Evolutionary conservation across 352 stramenopile species (phyloP).

Genomic region (Globisporangium cederbergense): DNA sequence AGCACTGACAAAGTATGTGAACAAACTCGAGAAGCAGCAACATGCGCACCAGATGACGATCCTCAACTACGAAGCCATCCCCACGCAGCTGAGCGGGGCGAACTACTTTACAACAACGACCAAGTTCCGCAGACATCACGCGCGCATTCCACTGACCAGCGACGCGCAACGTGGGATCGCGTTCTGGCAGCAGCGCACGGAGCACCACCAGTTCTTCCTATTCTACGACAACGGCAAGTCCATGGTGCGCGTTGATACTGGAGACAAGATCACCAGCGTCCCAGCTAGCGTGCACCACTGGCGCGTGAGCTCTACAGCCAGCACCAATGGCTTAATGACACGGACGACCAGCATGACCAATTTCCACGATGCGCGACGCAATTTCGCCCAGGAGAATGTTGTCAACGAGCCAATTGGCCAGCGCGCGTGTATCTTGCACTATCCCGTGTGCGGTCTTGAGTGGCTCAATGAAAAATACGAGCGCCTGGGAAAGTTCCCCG

Average conservation of each 20-base stretch:
- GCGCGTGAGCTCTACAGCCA: slow-evolving; percentile 1
- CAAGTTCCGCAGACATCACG: slow-evolving; percentile 27
- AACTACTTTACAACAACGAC: slow-evolving; percentile 30
- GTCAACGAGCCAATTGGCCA: neutral
- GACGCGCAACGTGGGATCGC: slow-evolving; percentile 18
- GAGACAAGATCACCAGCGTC: neutral
- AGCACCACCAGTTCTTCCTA: slow-evolving; percentile 33
- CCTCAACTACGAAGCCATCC: slow-evolving; percentile 34
- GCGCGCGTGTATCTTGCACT: slow-evolving; percentile 29
- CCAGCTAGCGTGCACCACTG: slow-evolving; percentile 40
- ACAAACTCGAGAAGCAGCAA: slow-evolving; percentile 7
- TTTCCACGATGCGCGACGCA: slow-evolving; percentile 30
- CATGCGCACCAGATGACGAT: slow-evolving; percentile 30
- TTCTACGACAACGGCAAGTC: slow-evolving; percentile 52
- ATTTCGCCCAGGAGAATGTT: slow-evolving; percentile 15
- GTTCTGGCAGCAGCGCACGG: slow-evolving; percentile 27
- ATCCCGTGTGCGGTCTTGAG: slow-evolving; percentile 35
- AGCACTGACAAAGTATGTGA: slow-evolving; percentile 1
- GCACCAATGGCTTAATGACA: neutral
- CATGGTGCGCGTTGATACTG: slow-evolving; percentile 23
- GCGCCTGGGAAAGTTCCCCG: slow-evolving; percentile 25
- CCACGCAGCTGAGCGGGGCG: slow-evolving; percentile 12
- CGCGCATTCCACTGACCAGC: slow-evolving; percentile 20
- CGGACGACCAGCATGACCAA: slow-evolving; percentile 14
- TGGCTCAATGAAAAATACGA: slow-evolving; percentile 41